Percentiles rank a stretch among this genome's conserved stretches.
phyloP scores from a whole-genome alignment of 2,329 filamentous ascomycete genomes.

The Cercospora citrullina region DNA sequence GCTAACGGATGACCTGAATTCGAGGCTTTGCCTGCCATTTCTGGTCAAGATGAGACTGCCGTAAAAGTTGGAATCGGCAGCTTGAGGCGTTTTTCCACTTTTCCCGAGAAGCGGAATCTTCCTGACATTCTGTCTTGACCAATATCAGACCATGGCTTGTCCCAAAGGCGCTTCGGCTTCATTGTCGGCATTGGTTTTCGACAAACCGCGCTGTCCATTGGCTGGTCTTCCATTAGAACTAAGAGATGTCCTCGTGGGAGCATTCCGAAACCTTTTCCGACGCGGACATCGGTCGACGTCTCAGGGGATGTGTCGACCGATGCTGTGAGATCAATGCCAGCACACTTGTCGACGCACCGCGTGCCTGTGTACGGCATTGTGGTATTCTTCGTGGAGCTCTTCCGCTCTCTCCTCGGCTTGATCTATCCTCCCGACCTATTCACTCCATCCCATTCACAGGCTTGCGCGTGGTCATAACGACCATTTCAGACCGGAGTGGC shows the following conservation, averaged over 20 bases:
- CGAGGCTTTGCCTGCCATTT: neutral
- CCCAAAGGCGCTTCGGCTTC: neutral
- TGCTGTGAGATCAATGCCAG: neutral
- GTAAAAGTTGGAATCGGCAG: neutral
- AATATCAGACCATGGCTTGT: neutral
- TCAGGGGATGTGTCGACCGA: constrained; percentile 32
- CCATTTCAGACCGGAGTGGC: neutral
- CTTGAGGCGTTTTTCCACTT: neutral
- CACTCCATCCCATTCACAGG: neutral
- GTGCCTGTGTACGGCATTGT: neutral
- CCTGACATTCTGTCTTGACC: neutral
- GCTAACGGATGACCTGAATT: neutral
- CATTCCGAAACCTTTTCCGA: neutral
- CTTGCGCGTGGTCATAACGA: too few relatives aligned
- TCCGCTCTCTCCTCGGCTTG: neutral
- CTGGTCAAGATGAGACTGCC: neutral
- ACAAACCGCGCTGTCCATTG: neutral
- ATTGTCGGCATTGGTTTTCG: neutral
- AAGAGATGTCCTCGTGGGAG: constrained; percentile 8
- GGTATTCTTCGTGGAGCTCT: neutral
- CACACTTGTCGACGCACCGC: neutral
- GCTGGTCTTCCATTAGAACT: neutral
- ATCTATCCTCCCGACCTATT: neutral
- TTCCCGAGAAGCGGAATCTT: neutral
- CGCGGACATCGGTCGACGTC: neutral